Percentiles rank a stretch among this genome's conserved stretches.
Conservation (phyloP, 768 basidiomycete genomes). For the Kwoniella sp. region DNA sequence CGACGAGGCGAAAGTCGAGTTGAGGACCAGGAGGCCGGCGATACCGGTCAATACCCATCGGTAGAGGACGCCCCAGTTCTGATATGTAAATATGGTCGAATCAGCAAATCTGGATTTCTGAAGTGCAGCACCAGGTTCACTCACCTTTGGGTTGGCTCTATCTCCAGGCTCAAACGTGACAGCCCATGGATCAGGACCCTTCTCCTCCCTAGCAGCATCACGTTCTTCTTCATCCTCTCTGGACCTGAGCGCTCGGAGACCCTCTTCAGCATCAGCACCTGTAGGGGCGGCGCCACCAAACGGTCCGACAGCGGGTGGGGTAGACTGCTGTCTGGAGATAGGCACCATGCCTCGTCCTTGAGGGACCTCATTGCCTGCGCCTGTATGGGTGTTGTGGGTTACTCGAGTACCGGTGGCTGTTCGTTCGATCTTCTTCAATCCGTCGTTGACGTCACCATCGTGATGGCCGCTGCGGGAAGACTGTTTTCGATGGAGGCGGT, state of each 20-base stretch:
- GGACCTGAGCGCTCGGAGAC: constrained; percentile 39
- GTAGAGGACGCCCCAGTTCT: constrained; percentile 52
- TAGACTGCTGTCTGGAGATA: constrained; percentile 24
- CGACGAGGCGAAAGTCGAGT: constrained; percentile 54
- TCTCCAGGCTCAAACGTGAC: constrained; percentile 53
- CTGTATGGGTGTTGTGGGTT: constrained; percentile 7
- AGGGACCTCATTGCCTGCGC: constrained; percentile 10
- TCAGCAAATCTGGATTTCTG: background rate
- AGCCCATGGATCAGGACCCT: constrained; percentile 49
- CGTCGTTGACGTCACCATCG: background rate
- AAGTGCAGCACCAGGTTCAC: constrained; percentile 1
- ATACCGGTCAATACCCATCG: constrained; percentile 52
- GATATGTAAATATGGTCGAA: background rate
- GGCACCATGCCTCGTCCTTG: constrained; percentile 34
- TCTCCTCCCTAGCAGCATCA: constrained; percentile 29
- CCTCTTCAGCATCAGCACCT: constrained; percentile 43
- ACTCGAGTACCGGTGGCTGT: constrained; percentile 27
- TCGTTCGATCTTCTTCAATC: constrained; percentile 20
- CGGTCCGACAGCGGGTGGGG: constrained; percentile 37
- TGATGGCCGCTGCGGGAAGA: background rate
- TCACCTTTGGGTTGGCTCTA: constrained; percentile 50
- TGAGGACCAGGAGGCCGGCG: constrained; percentile 51
- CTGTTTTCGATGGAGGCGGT: background rate
- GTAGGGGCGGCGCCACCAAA: constrained; percentile 47
- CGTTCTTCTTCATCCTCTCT: constrained; percentile 43